These are phyloP conservation scores for Knufia petricola DNA, from an alignment of 2,329 filamentous ascomycete genomes.

Conservation along the genomic window DNA sequence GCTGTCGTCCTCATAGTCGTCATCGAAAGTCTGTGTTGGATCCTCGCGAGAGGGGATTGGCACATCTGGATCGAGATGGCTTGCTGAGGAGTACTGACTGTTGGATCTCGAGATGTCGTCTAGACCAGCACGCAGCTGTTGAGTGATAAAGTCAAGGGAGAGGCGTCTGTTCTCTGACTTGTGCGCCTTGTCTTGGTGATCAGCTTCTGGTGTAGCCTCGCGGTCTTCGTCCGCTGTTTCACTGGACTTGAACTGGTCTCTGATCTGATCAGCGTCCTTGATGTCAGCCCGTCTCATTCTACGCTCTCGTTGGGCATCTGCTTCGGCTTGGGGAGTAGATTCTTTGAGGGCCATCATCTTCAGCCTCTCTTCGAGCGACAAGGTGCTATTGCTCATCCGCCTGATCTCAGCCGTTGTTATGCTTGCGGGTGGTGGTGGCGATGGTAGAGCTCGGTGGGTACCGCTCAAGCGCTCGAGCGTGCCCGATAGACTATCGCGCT, in stretches of 20 bases:
- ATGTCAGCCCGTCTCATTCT: conserved; percentile 54
- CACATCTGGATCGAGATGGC: conserved; percentile 72
- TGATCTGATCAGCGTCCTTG: conserved; percentile 20
- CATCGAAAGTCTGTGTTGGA: conserved; percentile 24
- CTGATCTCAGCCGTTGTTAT: conserved; percentile 69
- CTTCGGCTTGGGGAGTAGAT: conserved; percentile 48
- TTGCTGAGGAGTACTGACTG: conserved; percentile 31
- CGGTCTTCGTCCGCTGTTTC: conserved; percentile 40
- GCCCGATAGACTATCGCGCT: conserved; percentile 42
- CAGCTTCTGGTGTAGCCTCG: conserved; percentile 42
- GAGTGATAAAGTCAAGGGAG: conserved; percentile 85
- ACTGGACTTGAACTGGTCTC: conserved; percentile 20
- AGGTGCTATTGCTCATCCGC: conserved; percentile 62
- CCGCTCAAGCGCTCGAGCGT: conserved; percentile 62
- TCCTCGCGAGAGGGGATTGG: conserved; percentile 82
- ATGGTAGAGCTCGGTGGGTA: conserved; percentile 59
- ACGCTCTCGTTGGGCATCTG: conserved; percentile 58
- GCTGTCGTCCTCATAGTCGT: conserved; percentile 41
- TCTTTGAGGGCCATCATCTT: conserved; percentile 76
- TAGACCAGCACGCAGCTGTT: conserved; percentile 57
- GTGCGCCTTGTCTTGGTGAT: conserved; percentile 45
- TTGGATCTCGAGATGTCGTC: conserved; percentile 43
- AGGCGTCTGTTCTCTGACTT: conserved; percentile 40
- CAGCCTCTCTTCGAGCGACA: conserved; percentile 78
- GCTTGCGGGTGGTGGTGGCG: conserved; percentile 58